Conservation (phyloP, 202 grass and related monocot species). For the Eragrostis tef region DNA sequence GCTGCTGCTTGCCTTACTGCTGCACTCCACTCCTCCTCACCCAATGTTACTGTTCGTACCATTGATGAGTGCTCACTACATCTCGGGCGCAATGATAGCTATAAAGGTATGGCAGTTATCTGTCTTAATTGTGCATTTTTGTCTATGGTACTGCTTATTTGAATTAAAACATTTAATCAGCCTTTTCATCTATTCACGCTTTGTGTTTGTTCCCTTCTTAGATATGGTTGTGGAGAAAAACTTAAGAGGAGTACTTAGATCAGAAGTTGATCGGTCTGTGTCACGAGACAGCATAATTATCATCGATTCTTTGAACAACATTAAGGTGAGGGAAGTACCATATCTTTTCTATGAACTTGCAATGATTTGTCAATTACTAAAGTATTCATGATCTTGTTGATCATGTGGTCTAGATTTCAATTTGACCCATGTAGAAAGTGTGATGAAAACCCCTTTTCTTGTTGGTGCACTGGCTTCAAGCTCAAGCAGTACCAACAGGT, state of each 20-base stretch:
- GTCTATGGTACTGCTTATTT: background rate
- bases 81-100: conserved; percentile 87
- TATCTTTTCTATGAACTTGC: background rate
- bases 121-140: background rate
- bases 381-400: background rate
- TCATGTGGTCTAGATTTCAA: background rate
- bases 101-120: conserved; percentile 51
- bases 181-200: conserved; percentile 10
- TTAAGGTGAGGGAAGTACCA: conserved; percentile 62
- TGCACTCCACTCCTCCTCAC: conserved; percentile 44
- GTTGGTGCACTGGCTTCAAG: background rate
- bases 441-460: conserved; percentile 4
- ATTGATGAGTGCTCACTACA: conserved; percentile 89
- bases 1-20: conserved; percentile 60
- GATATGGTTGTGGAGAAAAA: conserved; percentile 97
- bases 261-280: conserved; percentile 86
- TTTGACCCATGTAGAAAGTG: background rate
- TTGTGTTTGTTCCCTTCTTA: conserved; percentile 40
- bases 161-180: background rate
- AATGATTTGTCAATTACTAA: background rate
- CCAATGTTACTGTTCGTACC: conserved; percentile 57
- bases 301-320: conserved; percentile 90
- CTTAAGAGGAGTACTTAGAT: conserved; percentile 87
- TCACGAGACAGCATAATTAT: conserved; percentile 83
- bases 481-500: background rate